Conservation (phyloP, 2,329 filamentous ascomycete genomes). For the Gaeumannomyces sp. region DNA sequence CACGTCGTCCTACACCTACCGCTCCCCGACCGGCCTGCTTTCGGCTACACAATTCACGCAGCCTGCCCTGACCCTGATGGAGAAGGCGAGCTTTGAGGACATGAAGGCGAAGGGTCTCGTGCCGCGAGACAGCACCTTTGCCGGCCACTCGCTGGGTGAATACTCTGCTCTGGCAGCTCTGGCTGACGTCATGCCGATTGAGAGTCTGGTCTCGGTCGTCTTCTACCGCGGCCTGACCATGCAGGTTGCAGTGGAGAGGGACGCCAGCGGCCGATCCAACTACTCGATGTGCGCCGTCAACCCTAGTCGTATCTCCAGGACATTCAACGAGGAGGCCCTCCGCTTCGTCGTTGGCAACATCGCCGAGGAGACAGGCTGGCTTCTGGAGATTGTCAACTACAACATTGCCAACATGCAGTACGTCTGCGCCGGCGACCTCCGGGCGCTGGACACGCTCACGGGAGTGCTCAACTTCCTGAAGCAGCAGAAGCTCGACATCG, state of each 20-base stretch:
- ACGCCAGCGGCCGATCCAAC: conserved; percentile 87
- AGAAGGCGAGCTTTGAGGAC: conserved; percentile 98
- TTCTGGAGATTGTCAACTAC: conserved; percentile 98
- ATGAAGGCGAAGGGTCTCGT: conserved; percentile 97
- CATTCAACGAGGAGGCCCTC: conserved; percentile 94
- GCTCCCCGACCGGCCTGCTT: conserved; percentile 86
- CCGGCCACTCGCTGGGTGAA: conserved; percentile 95
- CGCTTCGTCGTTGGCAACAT: conserved; percentile 97
- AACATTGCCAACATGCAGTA: conserved; percentile 74
- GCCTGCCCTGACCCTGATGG: conserved; percentile 95
- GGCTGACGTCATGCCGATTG: conserved; percentile 99
- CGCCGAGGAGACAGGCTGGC: conserved; percentile 86
- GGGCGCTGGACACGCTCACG: conserved; percentile 64
- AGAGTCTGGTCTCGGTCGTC: conserved; percentile 94
- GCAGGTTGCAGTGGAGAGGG: conserved; percentile 98
- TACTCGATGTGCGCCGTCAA: conserved; percentile 99
- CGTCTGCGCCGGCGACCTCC: conserved; percentile 64
- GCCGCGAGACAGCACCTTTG: conserved; percentile 92
- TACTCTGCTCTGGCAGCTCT: conserved; percentile 95
- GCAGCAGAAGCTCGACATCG: conserved; percentile 94
- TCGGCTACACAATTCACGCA: conserved; percentile 99
- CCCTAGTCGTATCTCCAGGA: conserved; percentile 95
- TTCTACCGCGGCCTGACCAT: conserved; percentile 99
- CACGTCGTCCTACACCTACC: conserved; percentile 94
- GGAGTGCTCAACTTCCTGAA: conserved; percentile 94